Conservation (phyloP, 2,329 filamentous ascomycete genomes). For the Aplosporella prunicola region DNA sequence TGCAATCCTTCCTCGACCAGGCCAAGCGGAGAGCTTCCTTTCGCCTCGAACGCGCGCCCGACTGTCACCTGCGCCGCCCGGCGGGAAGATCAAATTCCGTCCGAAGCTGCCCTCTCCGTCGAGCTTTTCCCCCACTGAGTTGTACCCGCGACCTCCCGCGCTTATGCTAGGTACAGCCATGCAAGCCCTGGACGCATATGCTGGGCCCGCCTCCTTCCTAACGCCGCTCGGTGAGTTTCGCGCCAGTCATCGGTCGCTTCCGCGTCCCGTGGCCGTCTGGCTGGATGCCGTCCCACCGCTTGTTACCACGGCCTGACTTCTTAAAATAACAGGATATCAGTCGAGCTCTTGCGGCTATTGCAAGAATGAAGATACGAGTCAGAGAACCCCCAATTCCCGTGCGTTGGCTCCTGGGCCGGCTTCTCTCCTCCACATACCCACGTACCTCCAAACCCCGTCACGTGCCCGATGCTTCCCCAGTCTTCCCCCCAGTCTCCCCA, state of each 20-base stretch:
- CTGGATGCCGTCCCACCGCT: conserved; percentile 19
- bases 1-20: too few relatives aligned
- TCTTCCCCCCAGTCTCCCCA: conserved; percentile 1
- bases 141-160: conserved; percentile 18
- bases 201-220: conserved; percentile 16
- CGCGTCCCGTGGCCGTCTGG: conserved; percentile 28
- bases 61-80: too few relatives aligned
- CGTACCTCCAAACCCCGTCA: conserved; percentile 10
- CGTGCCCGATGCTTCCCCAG: conserved; percentile 3
- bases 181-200: conserved; percentile 26
- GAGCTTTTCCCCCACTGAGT: conserved; percentile 1
- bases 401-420: conserved; percentile 22
- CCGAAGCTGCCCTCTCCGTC: too few relatives aligned
- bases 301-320: conserved; percentile 1
- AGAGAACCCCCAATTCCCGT: conserved; percentile 40
- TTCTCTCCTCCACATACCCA: conserved; percentile 5
- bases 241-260: conserved; percentile 28
- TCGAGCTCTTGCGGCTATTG: conserved; percentile 42
- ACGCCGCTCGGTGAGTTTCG: conserved; percentile 32
- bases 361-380: conserved; percentile 38
- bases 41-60: too few relatives aligned
- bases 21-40: too few relatives aligned
- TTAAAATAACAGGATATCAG: conserved; percentile 34
- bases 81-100: too few relatives aligned
- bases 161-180: conserved; percentile 33